Conservation (phyloP, 2,329 filamentous ascomycete genomes). For the Metarhizium sp. region DNA sequence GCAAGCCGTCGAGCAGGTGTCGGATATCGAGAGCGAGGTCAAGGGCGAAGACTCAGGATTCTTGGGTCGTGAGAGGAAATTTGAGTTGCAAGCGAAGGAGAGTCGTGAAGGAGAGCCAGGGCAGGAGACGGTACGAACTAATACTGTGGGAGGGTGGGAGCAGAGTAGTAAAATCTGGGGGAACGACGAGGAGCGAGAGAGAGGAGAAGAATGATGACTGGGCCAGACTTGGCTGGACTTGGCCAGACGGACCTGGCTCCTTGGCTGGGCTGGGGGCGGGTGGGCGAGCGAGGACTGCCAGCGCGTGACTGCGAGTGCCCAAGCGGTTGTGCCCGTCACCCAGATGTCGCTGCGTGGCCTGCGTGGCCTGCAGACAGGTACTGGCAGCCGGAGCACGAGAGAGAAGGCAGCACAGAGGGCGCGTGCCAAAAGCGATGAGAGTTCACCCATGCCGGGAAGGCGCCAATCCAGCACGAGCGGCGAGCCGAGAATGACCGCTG, state of each 20-base stretch:
- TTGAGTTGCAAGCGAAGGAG: not conserved
- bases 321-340: no score
- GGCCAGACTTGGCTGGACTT: not conserved
- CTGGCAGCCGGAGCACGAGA: no score
- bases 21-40: not conserved
- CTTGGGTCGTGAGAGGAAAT: not conserved
- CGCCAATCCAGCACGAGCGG: not conserved
- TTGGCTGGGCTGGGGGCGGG: not conserved
- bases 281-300: not conserved
- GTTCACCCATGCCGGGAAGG: not conserved
- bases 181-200: not conserved
- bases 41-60: not conserved
- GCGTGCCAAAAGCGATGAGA: no score
- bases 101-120: not conserved
- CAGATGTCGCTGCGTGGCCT: no score
- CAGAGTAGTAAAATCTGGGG: slow-evolving; percentile 2
- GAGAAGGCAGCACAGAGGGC: no score
- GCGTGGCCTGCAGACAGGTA: no score
- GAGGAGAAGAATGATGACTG: not conserved
- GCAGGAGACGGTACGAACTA: not conserved
- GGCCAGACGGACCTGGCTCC: not conserved
- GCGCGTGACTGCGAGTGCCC: no score
- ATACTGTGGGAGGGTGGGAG: not conserved
- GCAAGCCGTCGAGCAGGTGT: not conserved
- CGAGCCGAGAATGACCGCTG: not conserved